A percentile compares a stretch with the other conserved stretches of the same genome.
Evolutionary conservation across 306 rosid species (phyloP).

Genomic region (Lathyrus oleraceus): DNA sequence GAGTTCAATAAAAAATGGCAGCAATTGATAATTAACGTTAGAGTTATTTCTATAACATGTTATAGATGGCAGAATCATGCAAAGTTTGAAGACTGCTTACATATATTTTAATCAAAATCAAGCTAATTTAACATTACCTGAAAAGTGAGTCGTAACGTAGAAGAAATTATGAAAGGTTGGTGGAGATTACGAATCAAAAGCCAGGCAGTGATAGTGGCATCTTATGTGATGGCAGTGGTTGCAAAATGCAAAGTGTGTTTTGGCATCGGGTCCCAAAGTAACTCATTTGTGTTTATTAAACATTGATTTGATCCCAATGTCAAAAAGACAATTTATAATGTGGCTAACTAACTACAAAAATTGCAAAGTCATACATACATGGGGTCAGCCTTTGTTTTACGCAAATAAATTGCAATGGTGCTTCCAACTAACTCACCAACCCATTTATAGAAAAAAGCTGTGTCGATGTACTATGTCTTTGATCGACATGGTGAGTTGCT

Average conservation of each 20-base stretch:
- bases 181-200: conserved; percentile 36
- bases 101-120: not conserved
- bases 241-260: conserved; percentile 23
- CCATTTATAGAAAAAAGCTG: not conserved
- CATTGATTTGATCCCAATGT: conserved; percentile 5
- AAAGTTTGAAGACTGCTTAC: not conserved
- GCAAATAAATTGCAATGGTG: conserved; percentile 28
- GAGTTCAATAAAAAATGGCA: too few species aligned
- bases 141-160: conserved; percentile 6
- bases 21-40: too few species aligned
- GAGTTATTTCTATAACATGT: too few species aligned
- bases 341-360: conserved; percentile 37
- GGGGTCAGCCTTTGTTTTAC: conserved; percentile 22
- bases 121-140: not conserved
- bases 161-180: conserved; percentile 27
- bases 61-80: not conserved
- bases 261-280: conserved; percentile 31
- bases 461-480: not conserved
- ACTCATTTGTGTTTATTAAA: conserved; percentile 16
- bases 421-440: conserved; percentile 33
- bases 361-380: conserved; percentile 33
- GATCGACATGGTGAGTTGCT: too few species aligned
- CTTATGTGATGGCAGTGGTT: conserved; percentile 35
- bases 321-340: conserved; percentile 30
- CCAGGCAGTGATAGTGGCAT: conserved; percentile 36